Evolutionary conservation across 1,284 basidiomycete species (phyloP), one percentile per base, ranked within the genome.

Genomic region (Prillingera fragicola): DNA sequence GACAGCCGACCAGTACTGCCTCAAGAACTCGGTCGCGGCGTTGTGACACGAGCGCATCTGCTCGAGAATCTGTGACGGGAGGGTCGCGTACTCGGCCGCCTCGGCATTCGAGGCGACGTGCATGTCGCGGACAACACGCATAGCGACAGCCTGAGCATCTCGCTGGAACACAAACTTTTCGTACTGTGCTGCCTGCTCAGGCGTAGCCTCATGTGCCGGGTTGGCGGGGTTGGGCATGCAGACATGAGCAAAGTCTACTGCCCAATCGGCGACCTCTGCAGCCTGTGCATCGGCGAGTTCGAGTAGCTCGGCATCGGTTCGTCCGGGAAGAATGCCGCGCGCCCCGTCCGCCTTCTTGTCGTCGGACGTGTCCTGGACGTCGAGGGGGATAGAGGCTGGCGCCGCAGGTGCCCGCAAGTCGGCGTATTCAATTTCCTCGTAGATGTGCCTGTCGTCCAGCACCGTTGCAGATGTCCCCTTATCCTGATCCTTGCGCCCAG

Each of bases 1-100:
- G 38, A 88, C 79, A 1, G 89, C 80, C 9, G 84, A 78, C 91
- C 92, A 98, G 64, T 91, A 97, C 64, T 97, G 94, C 9, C 94
- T 81, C 9, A 99, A 75, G 66, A 97, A 96, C 69, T 99, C 94
- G 56, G 88, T 91, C 3, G 91, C 85, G 1, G 91, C 84, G 0
- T 88, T 90, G 62, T 96, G 90, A 57, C 87, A 86, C 0, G 86
- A 85, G 8, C 81, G 80, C 78, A 96, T 84, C 64, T 87, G 82
- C 39, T 81, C 76, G 54, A 87, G 81, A 18, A 96, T 72, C 2
- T 73, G 73, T 23, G 85, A 81, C 0, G 92, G 89, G 19, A 97
- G 80, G 23, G 85, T 82, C 45, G 80, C 87, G 89, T 48, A 46
- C 10, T 55, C 47, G 9, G 56, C 59, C 10, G 53, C 60, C 44